Evolutionary conservation across 1,284 basidiomycete genomes (phyloP).

Genomic region (Porodaedalea pini): DNA sequence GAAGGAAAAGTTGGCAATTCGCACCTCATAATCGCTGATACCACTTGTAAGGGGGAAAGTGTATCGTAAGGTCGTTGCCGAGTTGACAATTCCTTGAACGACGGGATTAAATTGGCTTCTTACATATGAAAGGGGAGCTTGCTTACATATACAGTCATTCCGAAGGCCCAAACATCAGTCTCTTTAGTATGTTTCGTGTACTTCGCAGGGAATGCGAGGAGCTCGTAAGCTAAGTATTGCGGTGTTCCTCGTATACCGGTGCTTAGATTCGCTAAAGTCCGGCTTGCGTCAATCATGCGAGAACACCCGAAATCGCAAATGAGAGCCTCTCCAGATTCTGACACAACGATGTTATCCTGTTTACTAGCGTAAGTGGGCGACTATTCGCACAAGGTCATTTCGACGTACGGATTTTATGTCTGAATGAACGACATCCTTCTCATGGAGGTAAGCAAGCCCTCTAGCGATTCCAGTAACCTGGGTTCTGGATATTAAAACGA

Average conservation of each 20-base stretch:
- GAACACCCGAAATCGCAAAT: not conserved
- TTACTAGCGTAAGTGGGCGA: not conserved
- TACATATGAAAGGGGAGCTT: too few relatives aligned
- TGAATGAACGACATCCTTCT: conserved; percentile 1
- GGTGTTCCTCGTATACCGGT: not conserved
- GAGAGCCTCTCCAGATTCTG: too few relatives aligned
- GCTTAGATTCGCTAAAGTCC: not conserved
- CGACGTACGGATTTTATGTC: conserved; percentile 8
- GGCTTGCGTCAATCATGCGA: not conserved
- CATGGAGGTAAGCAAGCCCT: conserved; percentile 4
- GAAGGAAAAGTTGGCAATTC: too few relatives aligned
- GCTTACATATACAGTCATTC: too few relatives aligned
- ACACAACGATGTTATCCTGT: not conserved
- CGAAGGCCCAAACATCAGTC: not conserved
- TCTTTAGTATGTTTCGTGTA: not conserved
- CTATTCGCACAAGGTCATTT: not conserved
- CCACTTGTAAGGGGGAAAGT: too few relatives aligned
- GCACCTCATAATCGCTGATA: too few relatives aligned
- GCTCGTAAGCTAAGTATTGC: not conserved
- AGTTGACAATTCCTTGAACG: too few relatives aligned
- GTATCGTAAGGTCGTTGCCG: too few relatives aligned
- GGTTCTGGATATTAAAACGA: too few relatives aligned
- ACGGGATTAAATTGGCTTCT: too few relatives aligned
- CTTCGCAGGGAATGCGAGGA: not conserved
- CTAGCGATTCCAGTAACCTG: not conserved